Conservation (phyloP, 176 grass and related monocot genomes). For the Oryza rufipogon region DNA sequence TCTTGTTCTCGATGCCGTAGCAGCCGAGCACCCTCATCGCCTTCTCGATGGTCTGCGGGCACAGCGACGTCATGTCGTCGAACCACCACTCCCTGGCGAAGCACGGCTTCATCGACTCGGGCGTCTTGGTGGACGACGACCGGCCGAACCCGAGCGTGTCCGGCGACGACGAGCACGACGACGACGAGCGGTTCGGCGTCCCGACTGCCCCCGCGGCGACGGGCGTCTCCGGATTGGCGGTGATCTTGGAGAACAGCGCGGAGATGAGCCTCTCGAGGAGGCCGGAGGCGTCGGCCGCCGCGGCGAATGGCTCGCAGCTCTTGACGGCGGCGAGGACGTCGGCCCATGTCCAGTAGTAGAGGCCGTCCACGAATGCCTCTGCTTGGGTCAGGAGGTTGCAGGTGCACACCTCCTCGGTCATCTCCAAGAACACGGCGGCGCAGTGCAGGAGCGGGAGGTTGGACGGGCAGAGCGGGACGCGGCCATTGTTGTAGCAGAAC, state of each 20-base stretch:
- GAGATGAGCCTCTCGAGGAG: slow-evolving; percentile 68
- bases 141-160: slow-evolving; percentile 54
- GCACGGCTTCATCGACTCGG: slow-evolving; percentile 64
- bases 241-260: slow-evolving; percentile 71
- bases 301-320: slow-evolving; percentile 60
- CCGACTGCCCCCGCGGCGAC: slow-evolving; percentile 21
- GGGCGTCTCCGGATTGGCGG: slow-evolving; percentile 49
- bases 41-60: slow-evolving; percentile 65
- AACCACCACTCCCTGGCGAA: slow-evolving; percentile 84
- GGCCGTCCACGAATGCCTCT: slow-evolving; percentile 70
- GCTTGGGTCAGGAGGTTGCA: slow-evolving; percentile 74
- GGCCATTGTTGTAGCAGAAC: slow-evolving; percentile 89
- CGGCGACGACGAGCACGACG: slow-evolving; percentile 71
- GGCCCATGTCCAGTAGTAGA: slow-evolving; percentile 76
- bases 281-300: slow-evolving; percentile 41
- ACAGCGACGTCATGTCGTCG: slow-evolving; percentile 72
- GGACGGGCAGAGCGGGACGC: slow-evolving; percentile 58
- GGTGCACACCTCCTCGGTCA: slow-evolving; percentile 75
- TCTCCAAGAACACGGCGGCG: slow-evolving; percentile 72
- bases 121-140: slow-evolving; percentile 66
- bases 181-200: slow-evolving; percentile 57
- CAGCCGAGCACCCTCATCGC: slow-evolving; percentile 69
- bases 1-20: slow-evolving; percentile 84
- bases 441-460: slow-evolving; percentile 68
- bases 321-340: slow-evolving; percentile 68